phyloP scores from a whole-genome alignment of 176 grass and related monocot genomes.

The Elaeis guineensis region DNA sequence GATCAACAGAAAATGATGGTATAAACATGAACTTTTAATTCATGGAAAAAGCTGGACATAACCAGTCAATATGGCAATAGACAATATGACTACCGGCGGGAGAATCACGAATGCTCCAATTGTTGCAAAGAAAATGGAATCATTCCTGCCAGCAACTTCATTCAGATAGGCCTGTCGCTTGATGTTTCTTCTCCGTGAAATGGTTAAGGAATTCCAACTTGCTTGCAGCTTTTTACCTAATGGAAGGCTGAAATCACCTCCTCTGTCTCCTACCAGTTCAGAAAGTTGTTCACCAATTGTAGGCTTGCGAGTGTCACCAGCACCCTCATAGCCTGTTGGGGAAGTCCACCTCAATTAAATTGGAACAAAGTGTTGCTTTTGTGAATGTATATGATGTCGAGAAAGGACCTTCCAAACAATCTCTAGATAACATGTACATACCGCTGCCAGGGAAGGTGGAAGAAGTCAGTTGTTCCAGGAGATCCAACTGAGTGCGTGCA shows the following conservation, averaged over 20 bases:
- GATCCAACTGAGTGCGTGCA: constrained; percentile 57
- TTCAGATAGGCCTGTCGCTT: constrained; percentile 76
- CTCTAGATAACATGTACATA: constrained; percentile 16
- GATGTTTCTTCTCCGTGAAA: constrained; percentile 83
- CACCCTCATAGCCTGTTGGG: constrained; percentile 27
- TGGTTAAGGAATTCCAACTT: constrained; percentile 46
- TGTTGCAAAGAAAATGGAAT: constrained; percentile 74
- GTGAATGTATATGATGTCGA: neutral
- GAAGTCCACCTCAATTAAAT: neutral
- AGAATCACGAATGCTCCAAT: constrained; percentile 72
- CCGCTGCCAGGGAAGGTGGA: constrained; percentile 28
- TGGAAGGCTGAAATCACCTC: constrained; percentile 62
- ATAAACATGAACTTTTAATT: constrained; percentile 3
- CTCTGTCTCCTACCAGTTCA: constrained; percentile 37
- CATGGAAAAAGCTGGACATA: constrained; percentile 82
- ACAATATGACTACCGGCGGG: constrained; percentile 65
- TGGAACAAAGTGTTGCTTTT: neutral
- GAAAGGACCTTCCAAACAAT: neutral
- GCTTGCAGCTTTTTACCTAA: constrained; percentile 72
- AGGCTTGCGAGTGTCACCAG: neutral
- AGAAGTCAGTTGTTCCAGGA: constrained; percentile 80
- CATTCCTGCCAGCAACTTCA: constrained; percentile 58
- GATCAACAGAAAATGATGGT: too few relatives aligned
- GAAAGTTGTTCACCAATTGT: constrained; percentile 67
- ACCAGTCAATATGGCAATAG: constrained; percentile 66